A percentile compares a stretch with the other conserved stretches of the same genome.
phyloP scores from a whole-genome alignment of 2,329 filamentous ascomycete genomes.

The Fusarium nisikadoi region DNA sequence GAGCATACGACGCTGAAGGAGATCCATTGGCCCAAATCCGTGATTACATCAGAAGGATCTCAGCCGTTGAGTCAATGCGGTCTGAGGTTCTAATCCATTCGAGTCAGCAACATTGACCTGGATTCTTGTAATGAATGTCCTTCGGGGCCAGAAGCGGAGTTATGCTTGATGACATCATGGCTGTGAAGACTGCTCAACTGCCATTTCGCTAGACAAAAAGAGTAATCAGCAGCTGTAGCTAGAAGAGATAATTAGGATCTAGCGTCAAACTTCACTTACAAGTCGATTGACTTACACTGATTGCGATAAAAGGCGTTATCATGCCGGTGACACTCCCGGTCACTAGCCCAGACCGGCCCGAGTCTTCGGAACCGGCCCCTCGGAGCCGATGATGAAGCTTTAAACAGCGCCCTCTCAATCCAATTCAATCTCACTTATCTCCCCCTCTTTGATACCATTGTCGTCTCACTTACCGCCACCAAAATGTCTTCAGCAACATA shows the following conservation, averaged over 20 bases:
- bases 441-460: rapidly evolving
- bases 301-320: not conserved
- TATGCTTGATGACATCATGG: not conserved
- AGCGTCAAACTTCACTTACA: too few species aligned
- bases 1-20: not conserved
- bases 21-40: not conserved
- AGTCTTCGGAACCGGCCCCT: conserved; percentile 4
- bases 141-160: not conserved
- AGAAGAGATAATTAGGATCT: too few species aligned
- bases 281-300: not conserved
- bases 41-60: not conserved
- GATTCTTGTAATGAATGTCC: too few species aligned
- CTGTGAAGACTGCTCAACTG: too few species aligned
- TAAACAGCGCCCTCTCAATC: not conserved
- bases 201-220: too few species aligned
- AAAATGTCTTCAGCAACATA: conserved; percentile 6
- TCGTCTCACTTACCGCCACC: rapidly evolving
- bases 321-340: not conserved
- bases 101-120: not conserved
- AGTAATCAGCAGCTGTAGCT: too few species aligned
- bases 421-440: not conserved
- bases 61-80: too few species aligned
- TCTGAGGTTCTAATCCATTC: rapidly evolving
- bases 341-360: not conserved
- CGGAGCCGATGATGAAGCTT: not conserved